Evolutionary conservation across 139 green algal genomes (phyloP).

Genomic region (Auxenochlorella pyrenoidosa): DNA sequence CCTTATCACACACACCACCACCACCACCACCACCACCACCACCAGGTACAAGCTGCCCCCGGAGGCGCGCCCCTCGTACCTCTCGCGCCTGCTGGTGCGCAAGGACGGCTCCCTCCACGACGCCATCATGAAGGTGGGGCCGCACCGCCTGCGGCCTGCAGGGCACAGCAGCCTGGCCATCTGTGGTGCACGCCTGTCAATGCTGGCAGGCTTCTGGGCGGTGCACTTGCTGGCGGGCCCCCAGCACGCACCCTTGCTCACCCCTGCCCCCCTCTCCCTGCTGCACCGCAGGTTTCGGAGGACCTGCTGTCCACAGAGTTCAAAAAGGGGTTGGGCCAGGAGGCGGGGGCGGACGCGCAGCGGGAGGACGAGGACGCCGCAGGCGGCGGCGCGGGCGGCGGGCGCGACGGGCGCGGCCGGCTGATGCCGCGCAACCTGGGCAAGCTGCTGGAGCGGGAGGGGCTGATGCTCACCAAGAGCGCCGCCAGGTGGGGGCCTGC

Average conservation of each 20-base stretch:
- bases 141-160: background rate
- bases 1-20: too few species aligned
- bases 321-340: slow-evolving; percentile 7
- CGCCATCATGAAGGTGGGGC: slow-evolving; percentile 5
- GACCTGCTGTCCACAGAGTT: slow-evolving; percentile 26
- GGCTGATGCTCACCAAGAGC: slow-evolving; percentile 25
- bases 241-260: too few species aligned
- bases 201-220: background rate
- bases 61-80: slow-evolving; percentile 1
- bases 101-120: slow-evolving; percentile 12
- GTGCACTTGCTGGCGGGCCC: too few species aligned
- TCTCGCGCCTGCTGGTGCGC: slow-evolving; percentile 32
- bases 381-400: background rate
- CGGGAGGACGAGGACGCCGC: background rate
- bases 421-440: slow-evolving; percentile 1
- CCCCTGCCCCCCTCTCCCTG: background rate
- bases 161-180: background rate
- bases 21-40: too few species aligned
- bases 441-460: slow-evolving; percentile 18
- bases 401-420: too few species aligned
- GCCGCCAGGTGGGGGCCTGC: background rate
- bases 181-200: background rate
- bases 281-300: background rate
- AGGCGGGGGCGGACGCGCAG: background rate
- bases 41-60: slow-evolving; percentile 32